Evolutionary conservation across 2,329 filamentous ascomycete genomes (phyloP), one percentile per base, ranked within the genome.

Genomic region (Trichoderma polysporum): DNA sequence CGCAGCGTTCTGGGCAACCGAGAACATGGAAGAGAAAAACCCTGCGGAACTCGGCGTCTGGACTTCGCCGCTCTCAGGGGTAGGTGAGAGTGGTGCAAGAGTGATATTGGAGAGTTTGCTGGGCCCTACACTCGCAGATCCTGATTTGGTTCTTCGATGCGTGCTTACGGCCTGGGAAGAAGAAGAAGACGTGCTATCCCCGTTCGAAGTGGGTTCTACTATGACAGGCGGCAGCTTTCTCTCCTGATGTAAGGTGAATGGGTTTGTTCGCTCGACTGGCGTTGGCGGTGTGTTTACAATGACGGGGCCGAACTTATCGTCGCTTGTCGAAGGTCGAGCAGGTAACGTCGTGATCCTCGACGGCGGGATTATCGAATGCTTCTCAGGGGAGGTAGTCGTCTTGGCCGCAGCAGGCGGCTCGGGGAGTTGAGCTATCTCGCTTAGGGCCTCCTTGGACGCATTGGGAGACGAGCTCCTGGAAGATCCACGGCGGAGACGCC

Each of bases 11-110:
- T 98, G 94, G 19, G 95, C 95, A 53, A 91, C 94, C 47, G 93
- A 94, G 70, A 99, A 88, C 75, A 99, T 91, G 29, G 92, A 94
- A 4, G 93, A 97, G 79, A 99, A 98, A 81, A 99, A 98, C 1
- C 93, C 90, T 41, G 85, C 82, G 64, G 86, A 84, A 33, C 86
- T 87, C 74, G 76, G 74, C 68, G 87, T 88, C 19, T 53, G 49
- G n/a, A 81, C 75, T 66, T 77, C 73, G 72, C 89, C 89, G 77
- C 79, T 84, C 76, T 97, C 94, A 41, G 87, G 83, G 0, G 90
- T 91, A 8, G 93, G 92, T 3, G 93, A 91, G 61, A 95, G 82
- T 9, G 93, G 90, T 17, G 86, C 88, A 64, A 86, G 84, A 70
- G 89, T 89, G 58, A 89, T 88, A 70, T 87, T 93, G 35, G 94